A percentile compares a stretch with the other conserved stretches of the same genome.
phyloP scores from a whole-genome alignment of 2,329 filamentous ascomycete species.

The Fusarium sp. region DNA sequence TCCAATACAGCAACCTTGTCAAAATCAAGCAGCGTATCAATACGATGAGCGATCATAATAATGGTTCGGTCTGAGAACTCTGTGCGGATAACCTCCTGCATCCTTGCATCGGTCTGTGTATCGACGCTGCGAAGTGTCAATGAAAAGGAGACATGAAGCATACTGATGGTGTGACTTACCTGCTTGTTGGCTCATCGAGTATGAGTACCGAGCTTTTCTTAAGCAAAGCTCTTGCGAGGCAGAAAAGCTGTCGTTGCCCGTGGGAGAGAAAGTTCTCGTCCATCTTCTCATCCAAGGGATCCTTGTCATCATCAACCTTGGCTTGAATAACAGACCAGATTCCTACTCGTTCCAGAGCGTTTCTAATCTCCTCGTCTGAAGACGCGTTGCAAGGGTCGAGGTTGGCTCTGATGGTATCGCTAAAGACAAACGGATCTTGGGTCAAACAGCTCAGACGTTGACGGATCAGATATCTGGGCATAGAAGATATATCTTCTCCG shows the following conservation, averaged over 20 bases:
- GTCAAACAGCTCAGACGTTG: conserved; percentile 60
- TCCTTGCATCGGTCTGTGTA: conserved; percentile 47
- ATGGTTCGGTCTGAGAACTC: conserved; percentile 51
- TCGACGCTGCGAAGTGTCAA: conserved; percentile 46
- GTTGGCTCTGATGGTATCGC: conserved; percentile 64
- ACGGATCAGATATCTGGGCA: conserved; percentile 49
- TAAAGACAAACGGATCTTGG: conserved; percentile 66
- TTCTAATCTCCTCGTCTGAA: conserved; percentile 58
- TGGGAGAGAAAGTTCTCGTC: conserved; percentile 54
- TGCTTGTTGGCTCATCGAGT: conserved; percentile 58
- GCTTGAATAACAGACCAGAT: conserved; percentile 59
- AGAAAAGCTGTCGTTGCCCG: conserved; percentile 52
- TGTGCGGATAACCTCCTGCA: conserved; percentile 49
- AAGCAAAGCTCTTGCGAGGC: conserved; percentile 50
- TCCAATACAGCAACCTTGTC: conserved; percentile 52
- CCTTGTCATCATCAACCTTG: conserved; percentile 51
- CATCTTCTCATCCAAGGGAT: conserved; percentile 52
- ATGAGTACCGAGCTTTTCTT: conserved; percentile 48
- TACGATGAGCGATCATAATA: conserved; percentile 53
- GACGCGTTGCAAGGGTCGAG: conserved; percentile 58
- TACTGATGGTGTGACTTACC: conserved; percentile 28
- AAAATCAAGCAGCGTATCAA: conserved; percentile 52
- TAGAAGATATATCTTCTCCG: conserved; percentile 53
- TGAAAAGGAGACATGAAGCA: not conserved
- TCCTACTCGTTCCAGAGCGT: conserved; percentile 61